phyloP scores from a whole-genome alignment of 306 rosid species.

The Inga leiocalycina region DNA sequence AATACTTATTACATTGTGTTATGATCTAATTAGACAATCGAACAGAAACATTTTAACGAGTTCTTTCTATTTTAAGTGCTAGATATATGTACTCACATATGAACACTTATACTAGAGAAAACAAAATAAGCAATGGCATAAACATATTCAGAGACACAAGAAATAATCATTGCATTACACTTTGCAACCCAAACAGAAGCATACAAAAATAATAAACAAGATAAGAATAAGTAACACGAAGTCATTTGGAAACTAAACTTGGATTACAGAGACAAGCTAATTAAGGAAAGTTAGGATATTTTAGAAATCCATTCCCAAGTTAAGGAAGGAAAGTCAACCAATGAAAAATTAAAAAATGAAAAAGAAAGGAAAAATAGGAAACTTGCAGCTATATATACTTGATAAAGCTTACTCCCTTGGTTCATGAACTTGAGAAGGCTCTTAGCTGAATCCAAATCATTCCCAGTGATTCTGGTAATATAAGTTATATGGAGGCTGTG shows the following conservation, averaged over 20 bases:
- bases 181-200: not conserved
- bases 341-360: not conserved
- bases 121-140: not conserved
- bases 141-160: not conserved
- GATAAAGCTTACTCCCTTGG: slow-evolving; percentile 85
- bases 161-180: slow-evolving; percentile 11
- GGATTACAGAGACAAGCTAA: not conserved
- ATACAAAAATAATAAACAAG: not conserved
- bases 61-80: not conserved
- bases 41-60: not conserved
- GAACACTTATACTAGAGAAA: no score
- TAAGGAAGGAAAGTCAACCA: not conserved
- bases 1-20: not conserved
- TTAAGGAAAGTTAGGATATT: not conserved
- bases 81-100: not conserved
- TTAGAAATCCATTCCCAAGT: slow-evolving; percentile 6
- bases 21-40: not conserved
- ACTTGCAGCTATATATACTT: slow-evolving; percentile 43
- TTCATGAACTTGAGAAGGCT: slow-evolving; percentile 60
- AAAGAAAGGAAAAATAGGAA: not conserved
- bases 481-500: no score
- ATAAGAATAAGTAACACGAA: not conserved
- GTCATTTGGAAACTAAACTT: not conserved
- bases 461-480: slow-evolving; percentile 45
- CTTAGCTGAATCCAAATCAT: slow-evolving; percentile 70